Percentiles rank a stretch among this genome's conserved stretches.
Evolutionary conservation across 2,329 filamentous ascomycete genomes (phyloP).

Genomic region (Domatiomyces globalis): DNA sequence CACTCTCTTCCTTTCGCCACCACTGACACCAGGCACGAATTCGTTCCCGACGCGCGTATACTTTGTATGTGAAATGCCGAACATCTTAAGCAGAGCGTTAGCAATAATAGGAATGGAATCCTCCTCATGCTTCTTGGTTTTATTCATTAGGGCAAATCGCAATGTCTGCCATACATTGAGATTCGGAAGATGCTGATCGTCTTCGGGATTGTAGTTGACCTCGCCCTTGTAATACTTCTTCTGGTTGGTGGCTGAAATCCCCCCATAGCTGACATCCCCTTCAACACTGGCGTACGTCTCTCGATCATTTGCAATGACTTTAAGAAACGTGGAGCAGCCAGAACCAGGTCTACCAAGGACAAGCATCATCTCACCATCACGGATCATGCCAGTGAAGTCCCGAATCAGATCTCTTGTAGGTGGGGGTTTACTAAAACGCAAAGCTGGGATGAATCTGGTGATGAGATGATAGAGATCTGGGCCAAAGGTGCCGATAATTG

Average conservation of each 20-base stretch:
- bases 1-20: constrained; percentile 68
- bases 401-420: constrained; percentile 45
- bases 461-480: constrained; percentile 60
- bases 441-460: constrained; percentile 37
- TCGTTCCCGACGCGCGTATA: constrained; percentile 65
- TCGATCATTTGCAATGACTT: constrained; percentile 58
- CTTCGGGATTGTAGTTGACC: constrained; percentile 65
- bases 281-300: constrained; percentile 50
- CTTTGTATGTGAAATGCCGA: constrained; percentile 62
- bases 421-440: constrained; percentile 35
- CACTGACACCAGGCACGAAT: constrained; percentile 57
- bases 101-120: constrained; percentile 54
- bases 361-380: constrained; percentile 58
- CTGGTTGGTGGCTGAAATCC: constrained; percentile 54
- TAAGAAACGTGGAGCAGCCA: constrained; percentile 65
- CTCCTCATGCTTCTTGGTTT: constrained; percentile 54
- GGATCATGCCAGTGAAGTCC: constrained; percentile 53
- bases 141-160: constrained; percentile 59
- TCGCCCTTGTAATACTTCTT: constrained; percentile 57
- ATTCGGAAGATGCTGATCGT: constrained; percentile 59
- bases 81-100: constrained; percentile 58
- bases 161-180: constrained; percentile 68
- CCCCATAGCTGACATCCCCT: constrained; percentile 59
- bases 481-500: constrained; percentile 63
- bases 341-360: constrained; percentile 59